Base-by-base conservation (phyloP, 2,329 filamentous ascomycete species). In the Aspergillus proliferans region DNA sequence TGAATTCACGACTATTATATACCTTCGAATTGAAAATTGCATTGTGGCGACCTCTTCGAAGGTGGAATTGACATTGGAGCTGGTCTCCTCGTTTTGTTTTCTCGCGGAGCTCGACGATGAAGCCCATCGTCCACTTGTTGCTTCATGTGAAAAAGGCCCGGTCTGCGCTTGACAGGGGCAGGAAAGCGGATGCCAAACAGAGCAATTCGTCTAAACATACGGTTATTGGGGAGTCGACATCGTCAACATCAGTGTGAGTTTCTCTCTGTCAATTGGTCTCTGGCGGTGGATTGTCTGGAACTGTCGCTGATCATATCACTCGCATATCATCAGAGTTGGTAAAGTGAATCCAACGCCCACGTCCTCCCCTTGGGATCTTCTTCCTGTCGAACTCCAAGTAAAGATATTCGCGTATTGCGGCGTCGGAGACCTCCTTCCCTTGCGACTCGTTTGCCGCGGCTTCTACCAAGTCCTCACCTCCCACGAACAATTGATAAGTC, bases 371-470 rank as follows among this genome's bases (percentile, higher is more conserved):
- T 72, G 70, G 70, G 68, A 68, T 46, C 49, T 56, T 42, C 61
- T 73, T 21, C 70, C 71, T 9, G 67, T 69, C 47, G 71, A 73
- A 48, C 58, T 73, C 34, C 67, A 71, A 57, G 65, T 73, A 47
- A 61, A 60, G 48, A 70, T 73, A 49, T 71, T 73, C 49, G 62
- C 64, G 6, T 60, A 66, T 48, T 73, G 70, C 55, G 63, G 66
- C 33, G 59, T 71, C 49, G 55, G 57, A 34, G 70, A 72, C 46
- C 62, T 71, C 21, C 53, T 64, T 18, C 56, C 59, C 22, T 47
- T 73, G 40, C 69, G 64, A 46, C 68, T 71, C 10, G 68, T 71
- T 46, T 73, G 68, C 55, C 63, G 61, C 45, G 59, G 64, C 24
- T 71, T 73, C 45, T 58, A 60, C 46, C 54, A 67, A 19, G 49